Conservation (phyloP, 2,329 filamentous ascomycete genomes). For the Cryphonectria nitschkei region DNA sequence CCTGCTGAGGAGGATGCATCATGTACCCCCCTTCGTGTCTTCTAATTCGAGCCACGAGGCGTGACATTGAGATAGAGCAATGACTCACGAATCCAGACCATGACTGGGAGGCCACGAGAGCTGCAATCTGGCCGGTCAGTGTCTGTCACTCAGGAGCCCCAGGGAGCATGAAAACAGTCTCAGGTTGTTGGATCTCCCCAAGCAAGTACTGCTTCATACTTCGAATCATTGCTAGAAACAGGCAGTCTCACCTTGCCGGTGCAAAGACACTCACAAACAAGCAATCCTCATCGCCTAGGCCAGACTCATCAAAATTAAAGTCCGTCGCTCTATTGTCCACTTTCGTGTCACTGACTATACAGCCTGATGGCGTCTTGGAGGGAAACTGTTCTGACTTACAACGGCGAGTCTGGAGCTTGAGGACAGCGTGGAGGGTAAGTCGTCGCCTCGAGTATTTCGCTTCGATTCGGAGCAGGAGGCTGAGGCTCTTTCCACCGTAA, state of each 20-base stretch:
- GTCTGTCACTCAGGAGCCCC: background rate
- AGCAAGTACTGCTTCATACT: background rate
- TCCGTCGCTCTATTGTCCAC: background rate
- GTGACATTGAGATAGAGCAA: background rate
- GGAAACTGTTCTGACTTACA: background rate
- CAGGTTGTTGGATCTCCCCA: too few species aligned
- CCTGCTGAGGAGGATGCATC: background rate
- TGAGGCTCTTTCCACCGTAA: constrained; percentile 17
- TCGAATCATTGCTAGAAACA: background rate
- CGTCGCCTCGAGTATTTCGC: constrained; percentile 1
- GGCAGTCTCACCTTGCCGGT: background rate
- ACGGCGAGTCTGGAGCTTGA: constrained; percentile 11
- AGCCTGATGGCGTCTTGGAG: background rate
- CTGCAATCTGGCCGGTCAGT: background rate
- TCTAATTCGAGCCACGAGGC: too few species aligned
- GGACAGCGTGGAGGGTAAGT: constrained; percentile 16
- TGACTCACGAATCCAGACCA: constrained; percentile 24
- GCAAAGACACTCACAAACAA: constrained; percentile 22
- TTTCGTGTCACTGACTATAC: background rate
- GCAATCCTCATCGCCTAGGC: constrained; percentile 21
- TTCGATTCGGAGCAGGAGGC: constrained; percentile 1
- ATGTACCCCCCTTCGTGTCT: background rate
- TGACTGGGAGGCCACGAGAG: constrained; percentile 13
- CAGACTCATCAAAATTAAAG: background rate
- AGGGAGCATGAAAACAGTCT: background rate